Percentiles rank a stretch among this genome's conserved stretches.
Evolutionary conservation across 73 alveolate genomes (phyloP).

Genomic region (Stentor roeselii): DNA sequence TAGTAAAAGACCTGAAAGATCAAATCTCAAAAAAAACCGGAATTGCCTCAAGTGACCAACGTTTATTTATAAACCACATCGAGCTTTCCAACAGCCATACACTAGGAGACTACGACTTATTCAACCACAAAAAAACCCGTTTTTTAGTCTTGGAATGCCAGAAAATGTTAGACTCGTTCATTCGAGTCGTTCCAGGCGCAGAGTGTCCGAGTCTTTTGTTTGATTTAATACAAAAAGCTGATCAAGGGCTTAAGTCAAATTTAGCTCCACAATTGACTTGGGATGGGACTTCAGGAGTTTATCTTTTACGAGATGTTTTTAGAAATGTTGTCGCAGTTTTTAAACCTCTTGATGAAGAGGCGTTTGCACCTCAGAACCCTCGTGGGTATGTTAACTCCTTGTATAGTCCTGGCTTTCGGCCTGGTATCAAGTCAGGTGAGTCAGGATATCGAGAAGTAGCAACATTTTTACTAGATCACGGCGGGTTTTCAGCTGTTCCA

Average conservation of each 20-base stretch:
- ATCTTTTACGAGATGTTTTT: constrained; percentile 67
- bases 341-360: constrained; percentile 97
- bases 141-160: neutral
- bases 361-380: constrained; percentile 96
- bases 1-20: neutral
- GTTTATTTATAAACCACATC: neutral
- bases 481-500: constrained; percentile 84
- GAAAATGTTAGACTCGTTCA: neutral
- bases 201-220: constrained; percentile 16
- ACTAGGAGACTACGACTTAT: neutral
- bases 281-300: constrained; percentile 96
- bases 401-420: constrained; percentile 75
- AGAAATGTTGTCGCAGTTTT: constrained; percentile 78
- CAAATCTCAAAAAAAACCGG: neutral
- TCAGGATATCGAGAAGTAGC: constrained; percentile 96
- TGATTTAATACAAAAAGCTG: constrained; percentile 45
- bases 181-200: neutral
- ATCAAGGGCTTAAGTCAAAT: constrained; percentile 66
- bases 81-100: neutral
- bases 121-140: neutral
- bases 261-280: constrained; percentile 88
- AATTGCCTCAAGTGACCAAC: neutral
- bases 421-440: constrained; percentile 94
- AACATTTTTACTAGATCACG: constrained; percentile 86
- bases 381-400: constrained; percentile 86